These are phyloP conservation scores for Ophiocordyceps camponoti-saundersi DNA, from an alignment of 2,329 filamentous ascomycete genomes.

Conservation along the genomic window DNA sequence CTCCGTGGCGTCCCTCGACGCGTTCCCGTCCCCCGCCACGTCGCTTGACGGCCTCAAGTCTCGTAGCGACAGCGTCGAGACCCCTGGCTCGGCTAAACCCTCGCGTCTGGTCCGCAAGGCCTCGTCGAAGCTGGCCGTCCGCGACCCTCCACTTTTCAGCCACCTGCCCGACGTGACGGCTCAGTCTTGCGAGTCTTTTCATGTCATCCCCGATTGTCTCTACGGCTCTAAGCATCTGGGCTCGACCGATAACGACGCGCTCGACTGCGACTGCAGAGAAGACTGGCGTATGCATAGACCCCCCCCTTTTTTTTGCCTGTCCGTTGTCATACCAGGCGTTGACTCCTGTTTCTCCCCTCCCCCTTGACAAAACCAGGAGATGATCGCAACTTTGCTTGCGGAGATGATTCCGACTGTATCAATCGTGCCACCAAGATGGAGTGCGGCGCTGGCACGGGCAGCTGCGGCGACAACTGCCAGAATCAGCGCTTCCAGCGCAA, in stretches of 20 bases:
- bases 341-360: background rate
- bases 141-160: conserved; percentile 49
- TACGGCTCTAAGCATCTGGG: conserved; percentile 89
- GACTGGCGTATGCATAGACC: conserved; percentile 66
- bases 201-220: conserved; percentile 67
- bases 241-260: conserved; percentile 70
- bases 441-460: conserved; percentile 61
- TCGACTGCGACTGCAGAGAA: conserved; percentile 90
- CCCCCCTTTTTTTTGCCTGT: background rate
- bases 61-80: conserved; percentile 28
- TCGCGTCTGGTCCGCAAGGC: conserved; percentile 58
- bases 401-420: conserved; percentile 94
- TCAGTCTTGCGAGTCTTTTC: conserved; percentile 61
- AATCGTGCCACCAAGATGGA: conserved; percentile 98
- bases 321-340: background rate
- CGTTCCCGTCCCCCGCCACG: conserved; percentile 19
- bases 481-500: conserved; percentile 90
- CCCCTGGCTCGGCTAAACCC: conserved; percentile 33
- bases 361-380: conserved; percentile 22
- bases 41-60: conserved; percentile 29
- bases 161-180: conserved; percentile 63
- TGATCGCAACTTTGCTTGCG: conserved; percentile 67
- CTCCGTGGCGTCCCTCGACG: conserved; percentile 19
- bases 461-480: conserved; percentile 74
- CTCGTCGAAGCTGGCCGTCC: conserved; percentile 46